phyloP scores from a whole-genome alignment of 2,329 filamentous ascomycete species.

The Exophiala bonariae region DNA sequence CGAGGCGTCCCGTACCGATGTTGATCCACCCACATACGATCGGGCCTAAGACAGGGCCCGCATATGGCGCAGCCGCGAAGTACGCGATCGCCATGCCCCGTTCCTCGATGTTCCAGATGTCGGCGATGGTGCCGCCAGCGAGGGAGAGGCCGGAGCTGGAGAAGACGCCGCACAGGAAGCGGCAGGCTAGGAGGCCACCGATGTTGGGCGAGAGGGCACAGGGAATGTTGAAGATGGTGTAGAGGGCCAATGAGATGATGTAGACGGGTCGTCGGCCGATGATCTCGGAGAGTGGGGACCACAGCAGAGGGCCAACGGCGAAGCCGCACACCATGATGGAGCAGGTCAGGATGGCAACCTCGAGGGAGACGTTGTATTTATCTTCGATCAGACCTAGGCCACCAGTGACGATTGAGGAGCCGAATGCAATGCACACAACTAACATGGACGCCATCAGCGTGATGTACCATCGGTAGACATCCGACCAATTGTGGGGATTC shows the following conservation, averaged over 20 bases:
- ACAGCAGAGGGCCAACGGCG: conserved; percentile 60
- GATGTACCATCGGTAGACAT: conserved; percentile 64
- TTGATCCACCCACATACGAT: conserved; percentile 63
- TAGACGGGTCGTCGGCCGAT: conserved; percentile 35
- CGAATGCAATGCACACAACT: conserved; percentile 63
- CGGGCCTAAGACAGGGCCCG: conserved; percentile 55
- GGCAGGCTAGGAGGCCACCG: conserved; percentile 70
- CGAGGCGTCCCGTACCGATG: conserved; percentile 34
- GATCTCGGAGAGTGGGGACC: conserved; percentile 33
- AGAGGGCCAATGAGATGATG: conserved; percentile 34
- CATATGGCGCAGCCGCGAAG: conserved; percentile 59
- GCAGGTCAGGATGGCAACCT: conserved; percentile 50
- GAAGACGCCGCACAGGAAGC: conserved; percentile 76
- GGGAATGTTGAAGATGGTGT: conserved; percentile 38
- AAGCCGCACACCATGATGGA: conserved; percentile 54
- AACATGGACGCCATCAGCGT: conserved; percentile 64
- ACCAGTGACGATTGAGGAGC: conserved; percentile 58
- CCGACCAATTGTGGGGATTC: conserved; percentile 64
- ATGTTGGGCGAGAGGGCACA: conserved; percentile 47
- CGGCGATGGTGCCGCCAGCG: conserved; percentile 44
- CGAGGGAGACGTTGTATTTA: conserved; percentile 48
- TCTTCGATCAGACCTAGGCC: conserved; percentile 55
- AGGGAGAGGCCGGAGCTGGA: conserved; percentile 64
- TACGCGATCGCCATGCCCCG: conserved; percentile 59
- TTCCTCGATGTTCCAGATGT: conserved; percentile 57